Evolutionary conservation across 306 rosid species (phyloP).

Genomic region (Fragaria nilgerrensis): DNA sequence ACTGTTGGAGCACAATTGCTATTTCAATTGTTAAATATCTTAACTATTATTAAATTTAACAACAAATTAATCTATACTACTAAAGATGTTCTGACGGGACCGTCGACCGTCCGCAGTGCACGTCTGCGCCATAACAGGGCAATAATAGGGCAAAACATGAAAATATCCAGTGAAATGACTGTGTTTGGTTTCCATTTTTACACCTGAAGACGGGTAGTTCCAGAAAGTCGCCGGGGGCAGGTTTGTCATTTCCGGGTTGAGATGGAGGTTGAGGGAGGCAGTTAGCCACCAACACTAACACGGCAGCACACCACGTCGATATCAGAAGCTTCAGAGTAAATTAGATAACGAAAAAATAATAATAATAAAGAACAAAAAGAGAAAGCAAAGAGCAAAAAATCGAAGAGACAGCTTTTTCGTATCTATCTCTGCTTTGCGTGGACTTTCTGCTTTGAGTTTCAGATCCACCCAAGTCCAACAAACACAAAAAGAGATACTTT

Average conservation of each 20-base stretch:
- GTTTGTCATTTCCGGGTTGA: not conserved
- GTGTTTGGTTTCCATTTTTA: not conserved
- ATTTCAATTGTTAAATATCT: too few relatives aligned
- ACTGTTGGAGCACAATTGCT: too few relatives aligned
- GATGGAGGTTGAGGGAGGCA: not conserved
- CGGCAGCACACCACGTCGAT: constrained; percentile 4
- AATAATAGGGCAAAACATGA: too few relatives aligned
- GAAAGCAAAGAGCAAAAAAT: not conserved
- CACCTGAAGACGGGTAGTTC: not conserved
- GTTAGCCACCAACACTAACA: constrained; percentile 10
- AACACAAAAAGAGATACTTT: not conserved
- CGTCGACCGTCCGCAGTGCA: not conserved
- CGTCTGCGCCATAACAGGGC: not conserved
- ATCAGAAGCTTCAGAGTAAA: not conserved
- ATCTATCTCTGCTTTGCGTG: constrained; percentile 36
- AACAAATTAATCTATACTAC: too few relatives aligned
- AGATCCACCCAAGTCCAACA: constrained; percentile 41
- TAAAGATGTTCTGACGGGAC: too few relatives aligned
- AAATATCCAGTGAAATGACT: not conserved
- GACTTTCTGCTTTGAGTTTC: constrained; percentile 55
- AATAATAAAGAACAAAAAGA: not conserved
- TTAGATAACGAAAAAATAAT: not conserved
- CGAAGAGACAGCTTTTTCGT: constrained; percentile 11
- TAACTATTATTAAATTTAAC: too few relatives aligned
- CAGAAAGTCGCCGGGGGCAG: constrained; percentile 21